phyloP scores from a whole-genome alignment of 345 rosid genomes.

The Salix arbutifolia region DNA sequence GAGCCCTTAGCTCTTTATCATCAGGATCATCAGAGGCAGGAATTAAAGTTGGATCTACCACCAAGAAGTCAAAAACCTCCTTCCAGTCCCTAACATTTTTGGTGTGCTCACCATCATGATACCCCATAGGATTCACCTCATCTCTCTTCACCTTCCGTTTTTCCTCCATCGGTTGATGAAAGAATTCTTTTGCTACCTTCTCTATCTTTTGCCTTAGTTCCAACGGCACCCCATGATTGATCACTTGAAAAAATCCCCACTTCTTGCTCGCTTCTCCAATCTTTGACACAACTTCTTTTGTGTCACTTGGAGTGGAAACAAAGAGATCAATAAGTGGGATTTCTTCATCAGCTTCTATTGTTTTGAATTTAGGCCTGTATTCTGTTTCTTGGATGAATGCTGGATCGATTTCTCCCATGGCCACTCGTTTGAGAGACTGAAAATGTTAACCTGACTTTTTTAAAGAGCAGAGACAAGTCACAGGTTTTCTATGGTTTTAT shows the following conservation, averaged over 20 bases:
- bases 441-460: neutral
- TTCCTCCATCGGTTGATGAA: conserved; percentile 46
- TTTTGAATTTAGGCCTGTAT: conserved; percentile 15
- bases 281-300: conserved; percentile 29
- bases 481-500: neutral
- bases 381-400: conserved; percentile 20
- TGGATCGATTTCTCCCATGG: conserved; percentile 29
- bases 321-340: conserved; percentile 55
- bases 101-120: conserved; percentile 71
- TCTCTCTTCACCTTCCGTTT: conserved; percentile 60
- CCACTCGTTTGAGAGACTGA: neutral
- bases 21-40: conserved; percentile 59
- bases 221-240: conserved; percentile 71
- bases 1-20: conserved; percentile 40
- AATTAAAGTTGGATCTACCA: conserved; percentile 48
- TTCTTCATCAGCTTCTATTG: conserved; percentile 3
- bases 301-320: conserved; percentile 13
- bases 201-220: conserved; percentile 39
- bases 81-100: conserved; percentile 95
- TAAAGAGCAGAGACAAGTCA: neutral
- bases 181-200: conserved; percentile 47
- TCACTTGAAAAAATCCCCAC: conserved; percentile 90
- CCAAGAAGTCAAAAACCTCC: conserved; percentile 67
- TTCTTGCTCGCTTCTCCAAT: conserved; percentile 61
- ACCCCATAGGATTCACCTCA: conserved; percentile 69